A percentile compares a stretch with the other conserved stretches of the same genome.
phyloP scores from a whole-genome alignment of 2,329 filamentous ascomycete genomes.

The Fusarium circinatum region DNA sequence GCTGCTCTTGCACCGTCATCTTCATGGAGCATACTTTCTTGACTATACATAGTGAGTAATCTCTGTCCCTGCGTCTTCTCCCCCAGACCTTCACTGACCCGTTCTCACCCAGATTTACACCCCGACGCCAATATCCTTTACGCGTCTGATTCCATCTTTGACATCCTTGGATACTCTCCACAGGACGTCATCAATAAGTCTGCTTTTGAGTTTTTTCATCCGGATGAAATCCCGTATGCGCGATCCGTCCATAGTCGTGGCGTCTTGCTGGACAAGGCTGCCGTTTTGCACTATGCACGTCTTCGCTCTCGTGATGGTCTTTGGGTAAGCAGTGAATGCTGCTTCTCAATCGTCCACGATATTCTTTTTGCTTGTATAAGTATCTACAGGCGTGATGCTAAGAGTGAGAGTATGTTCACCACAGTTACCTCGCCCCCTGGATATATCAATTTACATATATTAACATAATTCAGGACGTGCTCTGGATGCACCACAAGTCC shows the following conservation, averaged over 20 bases:
- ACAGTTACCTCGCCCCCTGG: background rate
- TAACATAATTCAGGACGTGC: conserved; percentile 69
- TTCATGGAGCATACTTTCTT: conserved; percentile 88
- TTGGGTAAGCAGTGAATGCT: conserved; percentile 86
- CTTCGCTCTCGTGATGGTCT: conserved; percentile 74
- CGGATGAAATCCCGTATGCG: conserved; percentile 81
- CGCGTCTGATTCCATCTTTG: conserved; percentile 83
- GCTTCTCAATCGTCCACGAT: conserved; percentile 89
- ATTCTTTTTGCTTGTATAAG: conserved; percentile 87
- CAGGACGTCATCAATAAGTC: conserved; percentile 80
- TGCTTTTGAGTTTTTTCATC: conserved; percentile 88
- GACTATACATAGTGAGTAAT: conserved; percentile 81
- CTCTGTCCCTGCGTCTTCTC: background rate
- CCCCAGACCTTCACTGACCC: conserved; percentile 2
- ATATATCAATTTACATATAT: conserved; percentile 1
- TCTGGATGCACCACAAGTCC: conserved; percentile 79
- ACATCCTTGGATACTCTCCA: conserved; percentile 83
- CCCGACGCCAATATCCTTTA: conserved; percentile 83
- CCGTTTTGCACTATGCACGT: conserved; percentile 82
- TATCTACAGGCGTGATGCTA: conserved; percentile 75
- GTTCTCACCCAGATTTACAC: conserved; percentile 64
- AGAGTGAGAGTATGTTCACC: conserved; percentile 75
- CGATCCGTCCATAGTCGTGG: conserved; percentile 77
- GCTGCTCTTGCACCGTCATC: conserved; percentile 26
- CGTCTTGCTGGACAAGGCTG: conserved; percentile 83